phyloP scores from a whole-genome alignment of 73 alveolate genomes.

The Symbiodinium natans region DNA sequence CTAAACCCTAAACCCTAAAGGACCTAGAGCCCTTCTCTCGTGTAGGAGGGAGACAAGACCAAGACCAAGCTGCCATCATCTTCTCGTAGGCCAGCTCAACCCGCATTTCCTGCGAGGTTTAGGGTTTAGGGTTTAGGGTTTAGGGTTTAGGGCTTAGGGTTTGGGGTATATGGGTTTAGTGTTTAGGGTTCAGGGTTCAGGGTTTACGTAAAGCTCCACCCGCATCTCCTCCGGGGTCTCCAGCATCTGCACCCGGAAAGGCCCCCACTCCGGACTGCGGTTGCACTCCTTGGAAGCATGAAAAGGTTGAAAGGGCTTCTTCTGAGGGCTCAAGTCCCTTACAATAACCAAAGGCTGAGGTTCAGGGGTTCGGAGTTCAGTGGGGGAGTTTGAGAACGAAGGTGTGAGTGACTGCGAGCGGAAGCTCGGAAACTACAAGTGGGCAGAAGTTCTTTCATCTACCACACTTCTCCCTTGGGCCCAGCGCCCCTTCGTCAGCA shows the following conservation, averaged over 20 bases:
- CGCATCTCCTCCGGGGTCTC: constrained; percentile 47
- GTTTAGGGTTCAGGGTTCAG: neutral
- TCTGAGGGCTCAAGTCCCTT: neutral
- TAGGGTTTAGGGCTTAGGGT: too few species aligned
- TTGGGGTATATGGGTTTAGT: neutral
- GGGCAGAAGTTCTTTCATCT: neutral
- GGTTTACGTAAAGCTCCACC: neutral
- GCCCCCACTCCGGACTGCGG: constrained; percentile 90
- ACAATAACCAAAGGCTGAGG: too few species aligned
- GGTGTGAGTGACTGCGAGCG: neutral
- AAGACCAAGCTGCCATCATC: constrained; percentile 77
- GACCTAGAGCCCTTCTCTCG: too few species aligned
- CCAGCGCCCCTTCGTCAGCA: neutral
- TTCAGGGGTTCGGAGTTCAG: neutral
- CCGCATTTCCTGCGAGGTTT: neutral
- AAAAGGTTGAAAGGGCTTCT: neutral
- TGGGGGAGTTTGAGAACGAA: neutral
- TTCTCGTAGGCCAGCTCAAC: constrained; percentile 85
- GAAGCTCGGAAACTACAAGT: neutral
- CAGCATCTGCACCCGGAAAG: constrained; percentile 75
- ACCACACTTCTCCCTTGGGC: neutral
- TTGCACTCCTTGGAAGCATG: constrained; percentile 48
- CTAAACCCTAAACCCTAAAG: neutral
- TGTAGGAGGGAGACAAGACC: too few species aligned
- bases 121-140: too few species aligned